Percentiles rank a stretch among this genome's conserved stretches.
phyloP scores from a whole-genome alignment of 177 flowering plant species.

The Tripterygium wilfordii region DNA sequence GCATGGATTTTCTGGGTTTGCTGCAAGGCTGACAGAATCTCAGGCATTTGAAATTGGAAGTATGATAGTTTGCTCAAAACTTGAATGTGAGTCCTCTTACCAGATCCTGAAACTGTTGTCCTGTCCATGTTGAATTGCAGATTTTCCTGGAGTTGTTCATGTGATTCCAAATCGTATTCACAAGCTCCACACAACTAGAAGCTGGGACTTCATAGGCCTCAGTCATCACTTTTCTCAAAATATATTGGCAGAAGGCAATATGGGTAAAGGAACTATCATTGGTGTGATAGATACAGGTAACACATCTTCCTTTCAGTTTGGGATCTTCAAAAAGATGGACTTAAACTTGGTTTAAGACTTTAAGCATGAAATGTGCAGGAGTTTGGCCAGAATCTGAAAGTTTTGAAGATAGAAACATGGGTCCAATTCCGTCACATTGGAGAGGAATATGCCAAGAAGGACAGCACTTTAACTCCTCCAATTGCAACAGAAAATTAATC shows the following conservation, averaged over 20 bases:
- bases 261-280: constrained; percentile 20
- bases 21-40: constrained; percentile 19
- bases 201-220: constrained; percentile 24
- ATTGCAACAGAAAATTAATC: constrained; percentile 27
- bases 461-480: constrained; percentile 14
- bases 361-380: constrained; percentile 9
- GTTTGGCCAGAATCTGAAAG: constrained; percentile 32
- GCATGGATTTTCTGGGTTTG: constrained; percentile 28
- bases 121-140: constrained; percentile 9
- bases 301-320: background rate
- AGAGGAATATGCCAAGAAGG: constrained; percentile 25
- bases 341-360: too few relatives aligned
- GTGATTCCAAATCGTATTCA: constrained; percentile 17
- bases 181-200: constrained; percentile 23
- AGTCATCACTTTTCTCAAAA: constrained; percentile 3
- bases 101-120: background rate
- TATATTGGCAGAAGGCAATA: constrained; percentile 5
- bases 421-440: constrained; percentile 22
- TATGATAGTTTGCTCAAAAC: background rate
- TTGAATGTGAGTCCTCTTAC: background rate
- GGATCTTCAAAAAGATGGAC: background rate
- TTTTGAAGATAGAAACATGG: constrained; percentile 17
- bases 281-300: constrained; percentile 22
- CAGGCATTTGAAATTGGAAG: constrained; percentile 20
- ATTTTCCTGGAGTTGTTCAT: constrained; percentile 18